A percentile compares a stretch with the other conserved stretches of the same genome.
phyloP scores from a whole-genome alignment of 1,284 basidiomycete species.

The Cryptococcus floricola region DNA sequence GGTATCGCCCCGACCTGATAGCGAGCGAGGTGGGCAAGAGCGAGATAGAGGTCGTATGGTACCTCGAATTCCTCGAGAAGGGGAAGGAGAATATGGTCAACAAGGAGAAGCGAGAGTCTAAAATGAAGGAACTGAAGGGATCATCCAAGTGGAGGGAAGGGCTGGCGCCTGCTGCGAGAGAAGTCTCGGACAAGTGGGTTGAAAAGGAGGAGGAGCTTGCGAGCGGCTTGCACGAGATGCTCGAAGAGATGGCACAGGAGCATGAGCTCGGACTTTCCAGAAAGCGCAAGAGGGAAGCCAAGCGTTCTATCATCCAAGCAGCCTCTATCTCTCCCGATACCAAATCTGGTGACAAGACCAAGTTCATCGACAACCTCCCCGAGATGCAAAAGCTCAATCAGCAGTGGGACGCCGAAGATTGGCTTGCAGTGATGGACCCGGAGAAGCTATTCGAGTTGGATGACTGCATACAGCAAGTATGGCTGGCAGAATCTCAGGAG shows the following conservation, averaged over 20 bases:
- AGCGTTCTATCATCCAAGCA: background rate
- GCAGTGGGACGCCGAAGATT: conserved; percentile 17
- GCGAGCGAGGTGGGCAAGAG: conserved; percentile 64
- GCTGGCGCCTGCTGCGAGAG: conserved; percentile 42
- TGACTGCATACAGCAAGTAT: background rate
- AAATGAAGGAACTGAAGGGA: background rate
- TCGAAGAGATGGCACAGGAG: conserved; percentile 4
- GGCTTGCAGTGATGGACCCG: conserved; percentile 2
- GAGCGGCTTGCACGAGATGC: conserved; percentile 9
- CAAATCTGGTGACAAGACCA: background rate
- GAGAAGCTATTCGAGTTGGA: conserved; percentile 7
- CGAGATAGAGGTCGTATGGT: conserved; percentile 59
- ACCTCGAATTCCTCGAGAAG: conserved; percentile 54
- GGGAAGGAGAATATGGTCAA: conserved; percentile 21
- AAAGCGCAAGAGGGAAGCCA: conserved; percentile 2
- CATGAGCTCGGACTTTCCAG: background rate
- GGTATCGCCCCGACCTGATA: conserved; percentile 66
- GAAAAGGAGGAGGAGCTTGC: conserved; percentile 60
- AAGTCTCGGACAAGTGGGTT: conserved; percentile 62
- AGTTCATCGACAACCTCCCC: background rate
- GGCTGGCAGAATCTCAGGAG: background rate
- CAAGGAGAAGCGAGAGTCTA: conserved; percentile 26
- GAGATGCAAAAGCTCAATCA: conserved; percentile 1
- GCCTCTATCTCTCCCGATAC: background rate
- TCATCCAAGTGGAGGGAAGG: conserved; percentile 17